Evolutionary conservation across 768 basidiomycete species (phyloP), one percentile per base, ranked within the genome.

Genomic region (Leccinellum rugosiceps): DNA sequence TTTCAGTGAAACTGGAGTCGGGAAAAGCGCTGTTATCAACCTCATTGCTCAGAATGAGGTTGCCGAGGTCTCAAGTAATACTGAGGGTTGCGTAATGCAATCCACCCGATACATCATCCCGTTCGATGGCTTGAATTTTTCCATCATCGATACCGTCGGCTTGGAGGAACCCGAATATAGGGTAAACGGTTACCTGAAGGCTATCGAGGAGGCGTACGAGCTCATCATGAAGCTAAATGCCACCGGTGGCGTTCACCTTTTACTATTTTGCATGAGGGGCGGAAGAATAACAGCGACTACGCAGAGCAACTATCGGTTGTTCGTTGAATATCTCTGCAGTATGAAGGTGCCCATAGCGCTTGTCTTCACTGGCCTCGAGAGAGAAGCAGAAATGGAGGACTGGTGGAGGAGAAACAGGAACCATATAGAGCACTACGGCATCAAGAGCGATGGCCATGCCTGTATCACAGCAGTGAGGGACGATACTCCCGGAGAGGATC

Each of bases 301-400:
- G 35, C 67, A 70, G 50, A 68, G 70, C 59, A 80, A 78, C 55
- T 79, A 76, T 58, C 56, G 63, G 25, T 56, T 78, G 17, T 78
- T 78, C 63, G 60, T 64, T 31, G 72, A 79, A 21, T 68, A 73
- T 23, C 73, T 79, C 25, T 79, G 79, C 55, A 56, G 52, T n/a
- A 56, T 62, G 28, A 55, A 61, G 35, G 78, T 79, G 8, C 78
- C 77, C 7, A 68, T 73, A 17, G 67, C 74, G 0, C 60, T 79
- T 14, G 70, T 74, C 15, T 64, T 78, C 35, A 78, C 76, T 2
- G 72, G 75, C 14, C 69, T 78, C n/a, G 78, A 77, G 58, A 50
- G 64, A 11, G 72, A 74, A 43, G 30, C 3, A 17, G 47, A 56
- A 9, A 68, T 74, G 72, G 71, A 74, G 35, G 50, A 60, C n/a